Conservation (phyloP, 306 rosid genomes). For the Acacia melanoxylon region DNA sequence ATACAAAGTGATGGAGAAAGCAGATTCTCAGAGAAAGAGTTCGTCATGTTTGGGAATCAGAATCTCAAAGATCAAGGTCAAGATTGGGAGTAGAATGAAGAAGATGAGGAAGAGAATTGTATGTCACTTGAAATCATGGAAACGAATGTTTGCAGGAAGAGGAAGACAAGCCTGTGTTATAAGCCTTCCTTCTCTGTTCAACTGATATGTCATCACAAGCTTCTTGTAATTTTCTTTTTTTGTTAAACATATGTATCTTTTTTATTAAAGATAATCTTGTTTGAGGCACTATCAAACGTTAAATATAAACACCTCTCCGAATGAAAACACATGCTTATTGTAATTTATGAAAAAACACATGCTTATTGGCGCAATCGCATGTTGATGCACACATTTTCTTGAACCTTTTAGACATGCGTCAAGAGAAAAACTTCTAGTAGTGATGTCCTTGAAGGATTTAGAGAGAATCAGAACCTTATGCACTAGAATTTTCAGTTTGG, state of each 20-base stretch:
- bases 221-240: neutral
- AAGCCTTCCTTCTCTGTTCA: slow-evolving; percentile 46
- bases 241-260: neutral
- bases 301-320: too few relatives aligned
- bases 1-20: slow-evolving; percentile 63
- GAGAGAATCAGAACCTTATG: slow-evolving; percentile 14
- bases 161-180: slow-evolving; percentile 35
- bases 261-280: too few relatives aligned
- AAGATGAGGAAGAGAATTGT: slow-evolving; percentile 61
- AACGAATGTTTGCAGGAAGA: slow-evolving; percentile 42
- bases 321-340: too few relatives aligned
- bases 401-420: neutral
- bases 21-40: slow-evolving; percentile 41
- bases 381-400: neutral
- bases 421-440: neutral
- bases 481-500: neutral
- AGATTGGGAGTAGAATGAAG: slow-evolving; percentile 72
- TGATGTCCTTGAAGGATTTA: neutral
- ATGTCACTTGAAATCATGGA: slow-evolving; percentile 56
- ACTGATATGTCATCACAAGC: slow-evolving; percentile 17
- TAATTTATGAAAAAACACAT: too few relatives aligned
- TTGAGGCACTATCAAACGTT: too few relatives aligned
- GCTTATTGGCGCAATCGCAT: too few relatives aligned
- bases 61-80: slow-evolving; percentile 68
- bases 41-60: slow-evolving; percentile 55